Conservation (phyloP, 495 filamentous ascomycete genomes). For the Neurospora cerealis region DNA sequence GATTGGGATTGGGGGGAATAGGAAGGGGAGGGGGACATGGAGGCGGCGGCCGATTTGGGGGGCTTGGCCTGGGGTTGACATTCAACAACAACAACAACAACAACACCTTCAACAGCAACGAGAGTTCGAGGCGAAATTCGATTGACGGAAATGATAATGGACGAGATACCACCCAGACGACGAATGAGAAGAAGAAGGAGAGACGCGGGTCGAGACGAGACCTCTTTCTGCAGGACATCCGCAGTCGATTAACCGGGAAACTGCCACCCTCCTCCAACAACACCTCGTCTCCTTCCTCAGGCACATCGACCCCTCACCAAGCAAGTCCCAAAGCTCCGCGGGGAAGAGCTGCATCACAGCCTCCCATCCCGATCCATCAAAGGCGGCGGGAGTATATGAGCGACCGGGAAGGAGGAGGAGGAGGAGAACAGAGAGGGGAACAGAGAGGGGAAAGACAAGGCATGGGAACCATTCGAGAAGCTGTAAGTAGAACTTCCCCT, state of each 20-base stretch:
- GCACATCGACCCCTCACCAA: background rate
- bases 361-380: background rate
- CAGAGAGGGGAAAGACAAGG: background rate
- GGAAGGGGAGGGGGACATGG: background rate
- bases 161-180: background rate
- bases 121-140: background rate
- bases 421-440: background rate
- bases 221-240: slow-evolving; percentile 22
- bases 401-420: background rate
- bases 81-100: slow-evolving; percentile 1
- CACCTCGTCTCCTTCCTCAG: background rate
- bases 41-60: slow-evolving; percentile 1
- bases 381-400: background rate
- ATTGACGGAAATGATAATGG: background rate
- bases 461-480: background rate
- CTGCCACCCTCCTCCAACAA: slow-evolving; percentile 2
- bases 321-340: background rate
- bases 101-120: background rate
- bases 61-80: slow-evolving; percentile 6
- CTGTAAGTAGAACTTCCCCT: background rate
- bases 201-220: slow-evolving; percentile 25
- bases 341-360: slow-evolving; percentile 1
- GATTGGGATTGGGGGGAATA: background rate
- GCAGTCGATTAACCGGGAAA: slow-evolving; percentile 18
- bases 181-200: slow-evolving; percentile 15